Base-by-base conservation (phyloP, 148 eudicot genomes). In the Silene uniflora region DNA sequence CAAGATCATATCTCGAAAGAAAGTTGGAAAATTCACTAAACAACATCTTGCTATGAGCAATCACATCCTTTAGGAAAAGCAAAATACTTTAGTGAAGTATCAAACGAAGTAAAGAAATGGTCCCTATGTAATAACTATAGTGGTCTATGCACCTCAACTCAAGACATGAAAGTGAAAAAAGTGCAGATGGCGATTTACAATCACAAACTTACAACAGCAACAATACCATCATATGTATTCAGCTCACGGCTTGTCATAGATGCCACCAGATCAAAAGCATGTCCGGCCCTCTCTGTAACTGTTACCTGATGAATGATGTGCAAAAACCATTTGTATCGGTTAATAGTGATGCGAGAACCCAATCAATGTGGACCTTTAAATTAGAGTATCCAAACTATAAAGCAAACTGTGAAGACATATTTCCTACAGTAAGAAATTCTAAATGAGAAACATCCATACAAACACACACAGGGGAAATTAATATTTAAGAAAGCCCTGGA, bases 231-330 rank as follows among this genome's bases (percentile, higher is more conserved):
- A 82, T 84, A 92, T 71, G 79, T 81, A 67, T 79, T 85, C 63
- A 95, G 92, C 84, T 92, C 93, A 72, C 75, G 72, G 77, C 83
- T 85, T 77, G 89, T 78, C 85, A 90, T 89, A 35, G 92, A 84
- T 67, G 90, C 79, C 90, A 92, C 88, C 69, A 78, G 82, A 83
- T 89, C 96, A 75, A 81, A 85, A 66, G 98, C 98, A 70, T 95
- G 97, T 12, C 93, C 91, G 58, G 93, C 91, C 85, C 93, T 90
- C 79, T 90, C 88, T 39, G 98, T 95, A 84, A 95, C 89, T 68
- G 75, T 86, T 32, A 95, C 93, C 98, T 94, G 78, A 76, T 62
- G 56, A 61, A 84, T 73, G 71, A 42, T 69, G 58, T 58, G 76
- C 35, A 76, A 32, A 22, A 69, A 69, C 62, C 5, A 62, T 70